Evolutionary conservation across 2,329 filamentous ascomycete species (phyloP).

Genomic region (Phaeoacremonium minimum): DNA sequence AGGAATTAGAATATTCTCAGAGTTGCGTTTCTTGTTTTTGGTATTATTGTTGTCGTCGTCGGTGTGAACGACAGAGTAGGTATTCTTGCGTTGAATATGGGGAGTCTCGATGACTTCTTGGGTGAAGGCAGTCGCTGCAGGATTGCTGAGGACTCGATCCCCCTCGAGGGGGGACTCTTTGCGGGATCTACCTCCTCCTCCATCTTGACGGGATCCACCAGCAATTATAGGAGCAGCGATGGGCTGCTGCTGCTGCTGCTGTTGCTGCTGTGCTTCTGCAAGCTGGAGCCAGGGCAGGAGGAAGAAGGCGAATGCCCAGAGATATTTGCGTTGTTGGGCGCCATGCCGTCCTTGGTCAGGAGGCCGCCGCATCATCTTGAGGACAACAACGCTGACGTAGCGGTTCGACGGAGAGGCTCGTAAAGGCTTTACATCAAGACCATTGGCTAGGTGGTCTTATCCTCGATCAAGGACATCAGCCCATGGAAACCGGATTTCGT

Average conservation of each 20-base stretch:
- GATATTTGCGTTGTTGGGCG: constrained; percentile 27
- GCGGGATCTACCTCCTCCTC: constrained; percentile 2
- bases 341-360: constrained; percentile 46
- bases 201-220: background rate
- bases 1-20: constrained; percentile 32
- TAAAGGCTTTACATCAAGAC: constrained; percentile 4
- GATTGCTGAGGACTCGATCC: constrained; percentile 11
- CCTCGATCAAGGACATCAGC: background rate
- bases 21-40: no score
- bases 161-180: constrained; percentile 8
- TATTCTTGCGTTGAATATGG: background rate
- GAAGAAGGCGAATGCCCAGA: constrained; percentile 41
- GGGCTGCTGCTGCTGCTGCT: constrained; percentile 16
- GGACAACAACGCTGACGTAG: no score
- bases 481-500: constrained; percentile 1
- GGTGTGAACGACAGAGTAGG: background rate
- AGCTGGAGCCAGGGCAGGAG: constrained; percentile 40
- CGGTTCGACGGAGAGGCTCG: constrained; percentile 8
- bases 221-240: constrained; percentile 6
- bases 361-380: constrained; percentile 56
- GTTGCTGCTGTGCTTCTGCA: constrained; percentile 50
- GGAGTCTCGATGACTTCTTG: constrained; percentile 10
- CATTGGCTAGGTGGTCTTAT: constrained; percentile 10
- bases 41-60: no score
- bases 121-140: constrained; percentile 12